Evolutionary conservation across 106 monocot genomes (phyloP).

Genomic region (Dendrobium huoshanense): DNA sequence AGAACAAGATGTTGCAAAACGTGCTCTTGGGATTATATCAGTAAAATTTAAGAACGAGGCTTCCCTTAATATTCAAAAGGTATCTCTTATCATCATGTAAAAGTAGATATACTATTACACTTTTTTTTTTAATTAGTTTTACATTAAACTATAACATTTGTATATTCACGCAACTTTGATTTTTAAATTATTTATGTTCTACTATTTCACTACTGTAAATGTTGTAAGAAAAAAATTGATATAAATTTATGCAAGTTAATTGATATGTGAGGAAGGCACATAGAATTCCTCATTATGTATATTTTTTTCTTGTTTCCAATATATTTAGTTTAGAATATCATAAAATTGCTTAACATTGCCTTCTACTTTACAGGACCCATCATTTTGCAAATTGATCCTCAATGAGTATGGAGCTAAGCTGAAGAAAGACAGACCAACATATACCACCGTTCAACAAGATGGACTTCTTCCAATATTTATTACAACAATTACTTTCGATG

Average conservation of each 20-base stretch:
- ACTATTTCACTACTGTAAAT: not conserved
- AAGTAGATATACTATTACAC: not conserved
- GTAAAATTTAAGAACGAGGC: slow-evolving; percentile 17
- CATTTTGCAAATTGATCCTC: slow-evolving; percentile 59
- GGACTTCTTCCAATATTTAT: slow-evolving; percentile 25
- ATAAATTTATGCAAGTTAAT: not conserved
- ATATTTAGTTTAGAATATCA: no score
- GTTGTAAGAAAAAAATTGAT: not conserved
- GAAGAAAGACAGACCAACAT: slow-evolving; percentile 23
- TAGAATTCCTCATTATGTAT: no score
- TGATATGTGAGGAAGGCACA: not conserved
- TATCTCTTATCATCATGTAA: slow-evolving; percentile 5
- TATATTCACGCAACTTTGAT: not conserved
- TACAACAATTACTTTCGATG: slow-evolving; percentile 33
- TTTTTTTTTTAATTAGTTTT: not conserved
- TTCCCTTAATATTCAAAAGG: slow-evolving; percentile 11
- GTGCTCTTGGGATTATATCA: no score
- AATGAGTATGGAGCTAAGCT: slow-evolving; percentile 51
- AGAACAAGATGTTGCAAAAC: no score
- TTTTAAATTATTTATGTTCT: not conserved
- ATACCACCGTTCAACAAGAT: slow-evolving; percentile 20
- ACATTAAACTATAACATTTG: not conserved
- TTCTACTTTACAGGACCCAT: slow-evolving; percentile 23
- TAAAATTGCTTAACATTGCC: not conserved
- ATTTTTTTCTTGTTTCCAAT: no score